Evolutionary conservation across 228 moss, liverwort and hornwort genomes (phyloP), one percentile per base, ranked within the genome.

Genomic region (Sphagnum fallax): DNA sequence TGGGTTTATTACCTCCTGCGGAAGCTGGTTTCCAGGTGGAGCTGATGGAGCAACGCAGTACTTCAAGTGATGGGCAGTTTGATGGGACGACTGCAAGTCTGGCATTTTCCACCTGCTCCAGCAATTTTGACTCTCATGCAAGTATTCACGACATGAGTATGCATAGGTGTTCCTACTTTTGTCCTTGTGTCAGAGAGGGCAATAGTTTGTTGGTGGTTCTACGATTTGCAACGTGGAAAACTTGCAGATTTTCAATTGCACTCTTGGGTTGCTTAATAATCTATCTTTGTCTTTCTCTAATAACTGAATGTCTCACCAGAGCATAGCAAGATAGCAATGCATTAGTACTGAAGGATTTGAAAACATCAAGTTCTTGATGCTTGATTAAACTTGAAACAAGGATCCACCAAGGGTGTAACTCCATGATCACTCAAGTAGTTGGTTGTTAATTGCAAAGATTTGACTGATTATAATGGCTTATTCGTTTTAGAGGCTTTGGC

Each of bases 101-200:
- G 68, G 66, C 76, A 53, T 87, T 87, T 75, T 73, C 85, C 50
- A 89, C 81, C 64, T 91, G 89, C 74, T 88, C 82, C 74, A 91
- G 84, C 80, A 89, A 81, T 63, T 94, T 89, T 65, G 91, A 91
- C 64, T 80, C 94, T 61, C 89, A 83, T 73, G 80, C 80, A 52
- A 84, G 77, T 77, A 88, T 91, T 62, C 86, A 77, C 51, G 84
- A 94, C 72, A 83, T 90, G 74, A 91, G 87, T 62, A 84, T 91
- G 55, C 79, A 84, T 75, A 84, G 84, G 84, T 84, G 69, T n/a
- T 67, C 14, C 5, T 13, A 57, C 53, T 59, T 50, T 48, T 15
- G 55, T 59, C 47, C 53, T 58, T 16, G 14, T 65, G 6, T 64
- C 52, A 32, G 32, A 61, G 10, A 53, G 53, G 70, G 52, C 47